A percentile compares a stretch with the other conserved stretches of the same genome.
These are phyloP conservation scores for Fagopyrum esculentum DNA, from an alignment of 148 eudicot species.

Conservation along the genomic window DNA sequence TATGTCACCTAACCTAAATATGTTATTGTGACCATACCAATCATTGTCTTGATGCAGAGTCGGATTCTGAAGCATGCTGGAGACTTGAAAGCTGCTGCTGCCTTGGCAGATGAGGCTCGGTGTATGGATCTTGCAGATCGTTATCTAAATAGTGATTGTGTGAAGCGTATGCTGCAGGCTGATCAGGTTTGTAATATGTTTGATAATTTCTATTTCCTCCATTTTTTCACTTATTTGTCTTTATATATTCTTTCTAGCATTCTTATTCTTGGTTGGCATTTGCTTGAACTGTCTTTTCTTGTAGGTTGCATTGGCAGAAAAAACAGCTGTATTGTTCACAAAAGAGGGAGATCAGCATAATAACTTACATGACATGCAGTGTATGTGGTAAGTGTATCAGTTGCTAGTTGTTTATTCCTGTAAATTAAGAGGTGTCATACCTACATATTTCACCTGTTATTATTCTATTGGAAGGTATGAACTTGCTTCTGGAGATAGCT, in stretches of 20 bases:
- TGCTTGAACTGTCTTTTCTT: slow-evolving; percentile 13
- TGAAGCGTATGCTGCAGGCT: slow-evolving; percentile 97
- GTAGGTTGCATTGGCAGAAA: slow-evolving; percentile 85
- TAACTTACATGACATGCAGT: slow-evolving; percentile 95
- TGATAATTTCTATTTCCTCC: not conserved
- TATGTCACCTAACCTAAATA: slow-evolving; percentile 1
- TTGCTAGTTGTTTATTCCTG: not conserved
- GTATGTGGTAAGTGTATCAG: slow-evolving; percentile 72
- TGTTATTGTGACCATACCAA: not conserved
- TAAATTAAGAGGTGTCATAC: not conserved
- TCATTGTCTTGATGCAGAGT: slow-evolving; percentile 41
- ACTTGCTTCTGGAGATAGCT: slow-evolving; percentile 97
- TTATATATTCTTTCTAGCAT: slow-evolving; percentile 7
- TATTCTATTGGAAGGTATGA: slow-evolving; percentile 60
- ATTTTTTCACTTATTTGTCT: not conserved
- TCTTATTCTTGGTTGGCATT: not conserved
- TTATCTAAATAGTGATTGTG: slow-evolving; percentile 86
- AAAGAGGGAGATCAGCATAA: slow-evolving; percentile 99
- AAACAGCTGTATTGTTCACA: slow-evolving; percentile 90
- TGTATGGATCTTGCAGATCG: slow-evolving; percentile 99
- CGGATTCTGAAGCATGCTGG: slow-evolving; percentile 97
- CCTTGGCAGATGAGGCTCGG: slow-evolving; percentile 99
- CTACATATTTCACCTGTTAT: not conserved
- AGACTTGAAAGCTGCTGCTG: slow-evolving; percentile 85
- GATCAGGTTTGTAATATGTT: slow-evolving; percentile 56